Percentiles rank a stretch among this genome's conserved stretches.
phyloP scores from a whole-genome alignment of 2,329 filamentous ascomycete genomes.

The Colletotrichum sidae region DNA sequence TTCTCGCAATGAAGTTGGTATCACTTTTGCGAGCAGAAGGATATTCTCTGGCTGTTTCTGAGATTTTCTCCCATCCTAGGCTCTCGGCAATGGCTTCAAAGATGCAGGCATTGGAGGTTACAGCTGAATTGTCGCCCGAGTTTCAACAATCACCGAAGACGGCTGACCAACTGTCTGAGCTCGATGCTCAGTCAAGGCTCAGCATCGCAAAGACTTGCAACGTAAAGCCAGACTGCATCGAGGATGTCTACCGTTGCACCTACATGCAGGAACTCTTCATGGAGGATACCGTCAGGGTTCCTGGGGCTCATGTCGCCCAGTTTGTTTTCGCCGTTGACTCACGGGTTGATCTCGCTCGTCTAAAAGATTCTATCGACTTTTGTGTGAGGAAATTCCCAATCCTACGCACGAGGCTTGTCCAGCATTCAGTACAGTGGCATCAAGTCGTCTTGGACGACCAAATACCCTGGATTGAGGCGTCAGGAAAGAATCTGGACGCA shows the following conservation, averaged over 20 bases:
- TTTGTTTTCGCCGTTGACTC: slow-evolving; percentile 17
- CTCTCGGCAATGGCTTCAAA: slow-evolving; percentile 34
- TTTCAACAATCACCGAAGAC: background rate
- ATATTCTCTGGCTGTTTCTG: slow-evolving; percentile 33
- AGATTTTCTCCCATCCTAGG: slow-evolving; percentile 31
- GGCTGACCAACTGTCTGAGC: background rate
- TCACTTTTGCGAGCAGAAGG: slow-evolving; percentile 35
- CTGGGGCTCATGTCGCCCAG: slow-evolving; percentile 18
- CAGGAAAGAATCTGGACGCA: background rate
- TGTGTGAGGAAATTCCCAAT: slow-evolving; percentile 1
- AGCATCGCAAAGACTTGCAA: background rate
- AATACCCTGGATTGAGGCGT: slow-evolving; percentile 2
- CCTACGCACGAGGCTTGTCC: slow-evolving; percentile 7
- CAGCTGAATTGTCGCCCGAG: too few species aligned
- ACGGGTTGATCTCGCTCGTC: background rate
- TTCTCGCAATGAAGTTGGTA: slow-evolving; percentile 43
- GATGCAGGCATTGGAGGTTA: background rate
- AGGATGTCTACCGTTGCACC: slow-evolving; percentile 14
- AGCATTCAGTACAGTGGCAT: background rate
- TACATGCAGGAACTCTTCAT: slow-evolving; percentile 15
- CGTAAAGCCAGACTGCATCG: background rate
- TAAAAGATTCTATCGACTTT: background rate
- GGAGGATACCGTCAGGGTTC: slow-evolving; percentile 9
- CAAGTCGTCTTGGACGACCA: slow-evolving; percentile 15
- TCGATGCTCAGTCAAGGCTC: background rate